These are phyloP conservation scores for Populus tomentosa DNA, from an alignment of 441 rosid species.

Conservation along the genomic window DNA sequence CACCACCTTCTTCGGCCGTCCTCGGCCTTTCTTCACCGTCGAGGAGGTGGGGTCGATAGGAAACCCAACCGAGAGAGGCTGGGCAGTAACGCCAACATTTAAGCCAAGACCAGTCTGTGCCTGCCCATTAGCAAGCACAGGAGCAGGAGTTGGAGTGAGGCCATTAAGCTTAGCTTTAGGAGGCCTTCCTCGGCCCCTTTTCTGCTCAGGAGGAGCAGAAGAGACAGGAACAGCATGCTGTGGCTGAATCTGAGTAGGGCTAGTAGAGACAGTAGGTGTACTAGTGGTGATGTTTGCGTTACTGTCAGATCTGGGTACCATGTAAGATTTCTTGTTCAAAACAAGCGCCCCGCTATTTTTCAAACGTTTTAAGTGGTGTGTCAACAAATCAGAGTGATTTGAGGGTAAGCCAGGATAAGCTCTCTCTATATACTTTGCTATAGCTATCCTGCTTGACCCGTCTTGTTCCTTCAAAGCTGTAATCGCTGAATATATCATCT, in stretches of 20 bases:
- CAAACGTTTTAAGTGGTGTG: conserved; percentile 60
- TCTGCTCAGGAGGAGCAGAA: conserved; percentile 22
- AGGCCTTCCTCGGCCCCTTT: conserved; percentile 73
- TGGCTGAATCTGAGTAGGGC: neutral
- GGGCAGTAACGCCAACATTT: neutral
- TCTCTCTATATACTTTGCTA: conserved; percentile 62
- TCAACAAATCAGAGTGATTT: conserved; percentile 52
- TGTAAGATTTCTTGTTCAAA: conserved; percentile 76
- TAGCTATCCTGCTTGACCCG: conserved; percentile 85
- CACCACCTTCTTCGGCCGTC: conserved; percentile 49
- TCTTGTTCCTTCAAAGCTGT: conserved; percentile 60
- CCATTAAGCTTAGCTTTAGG: conserved; percentile 44
- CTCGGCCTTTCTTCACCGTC: conserved; percentile 31
- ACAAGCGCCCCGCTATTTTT: conserved; percentile 54
- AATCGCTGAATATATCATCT: conserved; percentile 83
- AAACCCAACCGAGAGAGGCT: conserved; percentile 12
- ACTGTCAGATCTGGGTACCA: conserved; percentile 46
- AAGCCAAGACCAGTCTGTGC: neutral
- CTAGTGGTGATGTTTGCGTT: neutral
- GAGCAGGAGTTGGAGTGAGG: neutral
- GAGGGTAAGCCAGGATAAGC: conserved; percentile 50
- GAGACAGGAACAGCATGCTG: conserved; percentile 13
- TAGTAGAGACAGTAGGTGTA: neutral
- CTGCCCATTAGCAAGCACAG: neutral
- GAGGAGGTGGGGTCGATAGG: conserved; percentile 12